Conservation (phyloP, 129 eudicot genomes). For the Pittosporum tobira region DNA sequence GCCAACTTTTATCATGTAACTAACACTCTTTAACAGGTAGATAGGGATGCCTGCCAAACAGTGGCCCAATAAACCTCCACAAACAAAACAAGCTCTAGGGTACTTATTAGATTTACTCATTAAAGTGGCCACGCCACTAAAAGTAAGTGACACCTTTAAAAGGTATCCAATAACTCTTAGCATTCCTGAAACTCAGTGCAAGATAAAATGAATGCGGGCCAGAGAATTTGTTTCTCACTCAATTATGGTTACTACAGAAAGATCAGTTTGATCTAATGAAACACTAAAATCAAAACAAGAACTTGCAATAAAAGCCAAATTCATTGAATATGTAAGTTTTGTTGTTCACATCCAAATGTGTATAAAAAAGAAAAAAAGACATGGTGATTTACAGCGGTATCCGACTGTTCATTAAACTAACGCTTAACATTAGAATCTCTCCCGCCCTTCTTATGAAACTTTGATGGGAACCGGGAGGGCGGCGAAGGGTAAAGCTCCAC, state of each 20-base stretch:
- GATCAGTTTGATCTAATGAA: background rate
- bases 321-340: constrained; percentile 16
- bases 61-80: background rate
- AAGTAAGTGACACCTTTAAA: background rate
- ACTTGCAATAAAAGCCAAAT: background rate
- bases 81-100: background rate
- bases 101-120: background rate
- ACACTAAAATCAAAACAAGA: background rate
- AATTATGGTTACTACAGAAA: background rate
- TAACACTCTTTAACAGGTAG: background rate
- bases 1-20: background rate
- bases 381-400: constrained; percentile 29
- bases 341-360: constrained; percentile 25
- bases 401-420: constrained; percentile 12
- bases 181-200: constrained; percentile 3
- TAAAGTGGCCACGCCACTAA: background rate
- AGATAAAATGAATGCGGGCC: background rate
- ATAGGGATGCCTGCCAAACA: background rate
- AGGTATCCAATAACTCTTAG: background rate
- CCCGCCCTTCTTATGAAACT: constrained; percentile 62
- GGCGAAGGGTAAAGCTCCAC: constrained; percentile 71
- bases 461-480: constrained; percentile 43
- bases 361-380: constrained; percentile 22
- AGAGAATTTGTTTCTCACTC: constrained; percentile 13
- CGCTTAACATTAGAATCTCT: constrained; percentile 24